A percentile compares a stretch with the other conserved stretches of the same genome.
Evolutionary conservation across 495 filamentous ascomycete species (phyloP).

Genomic region (Tuber brumale): DNA sequence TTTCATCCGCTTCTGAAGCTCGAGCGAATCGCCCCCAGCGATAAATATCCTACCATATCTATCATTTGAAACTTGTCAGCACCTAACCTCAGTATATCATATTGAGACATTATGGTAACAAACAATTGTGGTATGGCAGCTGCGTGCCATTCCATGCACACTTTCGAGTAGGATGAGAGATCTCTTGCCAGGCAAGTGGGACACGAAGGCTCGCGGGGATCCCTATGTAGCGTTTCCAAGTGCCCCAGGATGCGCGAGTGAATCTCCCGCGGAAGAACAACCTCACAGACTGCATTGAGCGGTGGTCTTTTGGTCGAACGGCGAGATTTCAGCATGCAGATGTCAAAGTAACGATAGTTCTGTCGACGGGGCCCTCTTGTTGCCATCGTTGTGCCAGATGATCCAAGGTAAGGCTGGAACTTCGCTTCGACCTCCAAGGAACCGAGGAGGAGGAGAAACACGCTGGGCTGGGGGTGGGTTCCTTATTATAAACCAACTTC

Average conservation of each 20-base stretch:
- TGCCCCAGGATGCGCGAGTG: conserved; percentile 24
- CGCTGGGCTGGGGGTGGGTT: not conserved
- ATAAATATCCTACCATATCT: conserved; percentile 30
- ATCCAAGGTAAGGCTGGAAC: not conserved
- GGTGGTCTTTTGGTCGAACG: not conserved
- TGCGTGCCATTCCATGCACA: conserved; percentile 27
- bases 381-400: not conserved
- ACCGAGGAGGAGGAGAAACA: not conserved
- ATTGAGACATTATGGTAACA: conserved; percentile 11
- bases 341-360: not conserved
- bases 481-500: not conserved
- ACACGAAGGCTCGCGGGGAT: conserved; percentile 20
- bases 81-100: not conserved
- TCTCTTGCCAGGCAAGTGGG: conserved; percentile 26
- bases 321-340: not conserved
- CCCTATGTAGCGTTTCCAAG: conserved; percentile 18
- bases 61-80: conserved; percentile 16
- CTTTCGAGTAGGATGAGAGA: conserved; percentile 29
- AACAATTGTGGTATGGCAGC: conserved; percentile 26
- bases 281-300: not conserved
- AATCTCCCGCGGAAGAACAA: conserved; percentile 21
- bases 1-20: conserved; percentile 24
- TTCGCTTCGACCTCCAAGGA: not conserved
- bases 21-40: conserved; percentile 19
- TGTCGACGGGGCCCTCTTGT: not conserved